Evolutionary conservation across 352 stramenopile species (phyloP).

Genomic region (Elongisporangium anandrum): DNA sequence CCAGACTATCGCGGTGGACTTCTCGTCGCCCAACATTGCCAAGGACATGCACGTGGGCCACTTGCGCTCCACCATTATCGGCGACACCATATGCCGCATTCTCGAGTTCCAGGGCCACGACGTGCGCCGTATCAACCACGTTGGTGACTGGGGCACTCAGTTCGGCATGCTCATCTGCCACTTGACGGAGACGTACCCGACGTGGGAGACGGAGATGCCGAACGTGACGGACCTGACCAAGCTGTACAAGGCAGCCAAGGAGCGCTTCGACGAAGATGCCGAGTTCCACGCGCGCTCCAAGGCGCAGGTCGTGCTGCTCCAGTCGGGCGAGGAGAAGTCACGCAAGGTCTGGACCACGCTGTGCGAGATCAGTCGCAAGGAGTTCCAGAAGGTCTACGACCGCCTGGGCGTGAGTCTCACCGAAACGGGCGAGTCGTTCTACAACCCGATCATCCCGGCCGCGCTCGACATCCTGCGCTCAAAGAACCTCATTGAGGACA

Average conservation of each 20-base stretch:
- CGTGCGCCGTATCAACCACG: constrained; percentile 82
- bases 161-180: constrained; percentile 99
- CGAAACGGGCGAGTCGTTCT: constrained; percentile 85
- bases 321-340: constrained; percentile 89
- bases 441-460: constrained; percentile 81
- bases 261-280: constrained; percentile 95
- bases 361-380: constrained; percentile 79
- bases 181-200: constrained; percentile 96
- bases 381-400: constrained; percentile 87
- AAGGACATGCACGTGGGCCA: constrained; percentile 90
- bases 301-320: constrained; percentile 96
- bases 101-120: constrained; percentile 85
- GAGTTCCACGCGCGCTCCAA: constrained; percentile 97
- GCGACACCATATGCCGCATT: constrained; percentile 82
- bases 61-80: constrained; percentile 90
- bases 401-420: constrained; percentile 65
- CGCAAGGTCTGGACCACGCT: constrained; percentile 80
- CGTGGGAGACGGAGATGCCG: constrained; percentile 87
- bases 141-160: constrained; percentile 90
- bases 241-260: constrained; percentile 90
- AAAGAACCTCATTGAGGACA: constrained; percentile 87
- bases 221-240: constrained; percentile 97
- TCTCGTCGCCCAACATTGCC: constrained; percentile 85
- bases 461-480: constrained; percentile 88
- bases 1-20: constrained; percentile 75